Evolutionary conservation across 441 rosid genomes (phyloP).

Genomic region (Codiaeum variegatum): DNA sequence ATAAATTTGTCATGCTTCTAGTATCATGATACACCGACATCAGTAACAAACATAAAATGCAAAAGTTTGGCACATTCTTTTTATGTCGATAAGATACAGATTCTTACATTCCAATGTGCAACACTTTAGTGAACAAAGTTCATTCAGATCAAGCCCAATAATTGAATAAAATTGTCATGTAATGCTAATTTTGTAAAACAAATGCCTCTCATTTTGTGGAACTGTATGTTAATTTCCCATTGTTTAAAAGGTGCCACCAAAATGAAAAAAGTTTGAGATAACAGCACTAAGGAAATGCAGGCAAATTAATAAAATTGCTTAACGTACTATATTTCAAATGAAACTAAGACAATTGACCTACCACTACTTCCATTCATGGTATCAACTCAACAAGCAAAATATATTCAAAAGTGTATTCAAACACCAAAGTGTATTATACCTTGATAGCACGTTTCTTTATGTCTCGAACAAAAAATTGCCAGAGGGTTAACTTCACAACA

Average conservation of each 20-base stretch:
- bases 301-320: neutral
- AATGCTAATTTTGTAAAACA: neutral
- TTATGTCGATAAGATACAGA: neutral
- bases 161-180: neutral
- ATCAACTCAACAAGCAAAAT: neutral
- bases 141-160: neutral
- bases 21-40: neutral
- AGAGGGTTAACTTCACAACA: slow-evolving; percentile 68
- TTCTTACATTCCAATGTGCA: neutral
- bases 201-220: neutral
- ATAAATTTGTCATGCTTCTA: neutral
- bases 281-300: neutral
- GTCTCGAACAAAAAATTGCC: slow-evolving; percentile 71
- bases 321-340: too few species aligned
- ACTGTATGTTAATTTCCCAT: neutral
- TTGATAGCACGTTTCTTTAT: slow-evolving; percentile 67
- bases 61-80: neutral
- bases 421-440: slow-evolving; percentile 36
- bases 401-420: neutral
- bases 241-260: neutral
- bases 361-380: neutral
- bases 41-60: neutral
- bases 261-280: neutral
- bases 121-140: neutral
- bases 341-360: neutral